phyloP scores from a whole-genome alignment of 1,284 basidiomycete genomes.

The Apiotrichum porosum region DNA sequence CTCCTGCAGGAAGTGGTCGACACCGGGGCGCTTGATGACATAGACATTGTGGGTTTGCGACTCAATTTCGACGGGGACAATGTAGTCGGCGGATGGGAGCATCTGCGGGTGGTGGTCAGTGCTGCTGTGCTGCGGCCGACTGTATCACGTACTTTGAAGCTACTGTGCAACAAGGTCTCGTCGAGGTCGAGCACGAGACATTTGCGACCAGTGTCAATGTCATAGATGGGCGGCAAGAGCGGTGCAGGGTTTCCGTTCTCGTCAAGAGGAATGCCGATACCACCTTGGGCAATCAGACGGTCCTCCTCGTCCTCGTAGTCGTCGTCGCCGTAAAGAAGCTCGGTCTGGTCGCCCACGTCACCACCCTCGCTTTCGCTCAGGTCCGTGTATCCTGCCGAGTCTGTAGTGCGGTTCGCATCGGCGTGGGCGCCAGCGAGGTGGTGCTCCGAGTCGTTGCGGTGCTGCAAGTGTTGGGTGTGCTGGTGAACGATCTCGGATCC shows the following conservation, averaged over 20 bases:
- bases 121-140: too few relatives aligned
- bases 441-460: slow-evolving; percentile 34
- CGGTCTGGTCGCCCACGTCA: slow-evolving; percentile 51
- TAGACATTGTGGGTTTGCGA: slow-evolving; percentile 97
- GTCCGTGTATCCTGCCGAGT: slow-evolving; percentile 36
- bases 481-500: slow-evolving; percentile 48
- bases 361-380: slow-evolving; percentile 39
- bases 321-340: slow-evolving; percentile 50
- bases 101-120: too few relatives aligned
- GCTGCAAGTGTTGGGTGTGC: slow-evolving; percentile 17
- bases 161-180: slow-evolving; percentile 90
- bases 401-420: slow-evolving; percentile 26
- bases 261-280: slow-evolving; percentile 74
- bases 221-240: slow-evolving; percentile 68
- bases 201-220: slow-evolving; percentile 74
- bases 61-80: slow-evolving; percentile 98
- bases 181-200: slow-evolving; percentile 92
- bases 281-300: slow-evolving; percentile 69
- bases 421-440: slow-evolving; percentile 18
- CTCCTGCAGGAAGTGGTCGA: slow-evolving; percentile 88
- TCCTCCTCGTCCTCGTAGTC: slow-evolving; percentile 69
- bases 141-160: slow-evolving; percentile 73
- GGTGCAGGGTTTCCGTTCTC: slow-evolving; percentile 81
- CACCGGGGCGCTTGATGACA: slow-evolving; percentile 96
- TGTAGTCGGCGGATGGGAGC: slow-evolving; percentile 92